Percentiles rank a stretch among this genome's conserved stretches.
phyloP scores from a whole-genome alignment of 2,329 filamentous ascomycete species.

The Teratosphaeria pseudoeucalypti region DNA sequence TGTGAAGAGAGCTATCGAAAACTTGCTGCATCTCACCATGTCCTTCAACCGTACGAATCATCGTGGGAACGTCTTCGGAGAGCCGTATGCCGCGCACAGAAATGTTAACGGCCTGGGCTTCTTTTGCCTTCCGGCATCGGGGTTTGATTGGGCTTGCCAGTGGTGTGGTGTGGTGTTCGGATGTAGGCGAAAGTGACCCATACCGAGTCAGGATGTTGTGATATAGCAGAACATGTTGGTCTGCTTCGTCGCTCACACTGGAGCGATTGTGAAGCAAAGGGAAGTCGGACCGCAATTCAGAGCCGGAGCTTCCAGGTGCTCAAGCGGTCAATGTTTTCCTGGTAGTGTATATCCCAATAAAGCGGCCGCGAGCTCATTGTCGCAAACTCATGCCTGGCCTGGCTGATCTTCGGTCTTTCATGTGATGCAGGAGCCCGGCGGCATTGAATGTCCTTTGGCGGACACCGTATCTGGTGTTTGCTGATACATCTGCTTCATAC shows the following conservation, averaged over 20 bases:
- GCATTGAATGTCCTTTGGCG: background rate
- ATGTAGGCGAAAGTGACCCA: too few species aligned
- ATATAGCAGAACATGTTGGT: too few species aligned
- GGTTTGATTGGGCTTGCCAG: too few species aligned
- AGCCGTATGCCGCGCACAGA: background rate
- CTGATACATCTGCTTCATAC: background rate
- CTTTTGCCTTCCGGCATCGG: background rate
- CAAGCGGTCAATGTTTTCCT: background rate
- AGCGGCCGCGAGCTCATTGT: background rate
- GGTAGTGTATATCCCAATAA: background rate
- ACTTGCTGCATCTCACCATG: background rate
- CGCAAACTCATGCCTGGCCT: background rate
- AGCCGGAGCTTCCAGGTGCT: background rate
- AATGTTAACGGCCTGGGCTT: background rate
- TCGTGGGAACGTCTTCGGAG: background rate
- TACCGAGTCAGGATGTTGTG: too few species aligned
- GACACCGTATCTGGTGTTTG: background rate
- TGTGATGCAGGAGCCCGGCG: background rate
- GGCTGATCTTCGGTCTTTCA: background rate
- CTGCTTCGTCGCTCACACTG: too few species aligned
- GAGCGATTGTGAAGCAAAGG: background rate
- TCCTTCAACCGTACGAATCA: background rate
- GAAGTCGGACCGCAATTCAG: background rate
- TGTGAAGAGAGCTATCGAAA: background rate
- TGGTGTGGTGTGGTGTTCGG: too few species aligned